Percentiles rank a stretch among this genome's conserved stretches.
Conservation (phyloP, 164 flowering plant species). For the Liquidambar formosana region DNA sequence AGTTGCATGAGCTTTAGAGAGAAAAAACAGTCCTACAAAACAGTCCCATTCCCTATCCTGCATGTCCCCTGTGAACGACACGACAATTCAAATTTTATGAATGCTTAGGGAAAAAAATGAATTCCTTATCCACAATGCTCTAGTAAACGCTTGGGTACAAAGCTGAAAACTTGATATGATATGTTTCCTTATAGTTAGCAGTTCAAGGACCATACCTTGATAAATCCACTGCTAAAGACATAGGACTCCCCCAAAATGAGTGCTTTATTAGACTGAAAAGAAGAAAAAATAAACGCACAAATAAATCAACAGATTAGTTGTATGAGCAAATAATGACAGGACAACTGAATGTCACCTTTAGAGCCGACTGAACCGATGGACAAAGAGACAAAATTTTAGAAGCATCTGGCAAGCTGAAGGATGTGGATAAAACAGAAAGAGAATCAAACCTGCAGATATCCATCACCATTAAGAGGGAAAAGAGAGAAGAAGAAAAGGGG, state of each 20-base stretch:
- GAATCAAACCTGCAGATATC: constrained; percentile 73
- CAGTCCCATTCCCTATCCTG: too few relatives aligned
- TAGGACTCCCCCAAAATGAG: constrained; percentile 72
- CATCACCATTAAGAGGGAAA: background rate
- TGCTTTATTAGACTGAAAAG: constrained; percentile 71
- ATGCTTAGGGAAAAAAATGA: too few relatives aligned
- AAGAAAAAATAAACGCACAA: constrained; percentile 7
- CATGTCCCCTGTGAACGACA: too few relatives aligned
- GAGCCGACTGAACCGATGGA: constrained; percentile 68
- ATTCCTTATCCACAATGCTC: too few relatives aligned
- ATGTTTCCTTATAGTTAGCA: background rate
- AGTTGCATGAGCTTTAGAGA: too few relatives aligned
- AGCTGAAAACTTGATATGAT: too few relatives aligned
- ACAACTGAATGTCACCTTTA: constrained; percentile 54
- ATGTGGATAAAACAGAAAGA: constrained; percentile 77
- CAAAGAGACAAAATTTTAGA: constrained; percentile 70
- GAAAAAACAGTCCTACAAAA: too few relatives aligned
- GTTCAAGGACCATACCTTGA: constrained; percentile 58
- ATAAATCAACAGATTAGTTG: background rate
- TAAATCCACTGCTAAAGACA: constrained; percentile 63
- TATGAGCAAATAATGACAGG: background rate
- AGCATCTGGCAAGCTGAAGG: constrained; percentile 80
- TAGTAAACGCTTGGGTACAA: too few relatives aligned
- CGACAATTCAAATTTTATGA: too few relatives aligned
- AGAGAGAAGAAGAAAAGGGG: too few relatives aligned